Percentiles rank a stretch among this genome's conserved stretches.
These are phyloP conservation scores for Syzygium syzygioides DNA, from an alignment of 441 rosid species.

Conservation along the genomic window DNA sequence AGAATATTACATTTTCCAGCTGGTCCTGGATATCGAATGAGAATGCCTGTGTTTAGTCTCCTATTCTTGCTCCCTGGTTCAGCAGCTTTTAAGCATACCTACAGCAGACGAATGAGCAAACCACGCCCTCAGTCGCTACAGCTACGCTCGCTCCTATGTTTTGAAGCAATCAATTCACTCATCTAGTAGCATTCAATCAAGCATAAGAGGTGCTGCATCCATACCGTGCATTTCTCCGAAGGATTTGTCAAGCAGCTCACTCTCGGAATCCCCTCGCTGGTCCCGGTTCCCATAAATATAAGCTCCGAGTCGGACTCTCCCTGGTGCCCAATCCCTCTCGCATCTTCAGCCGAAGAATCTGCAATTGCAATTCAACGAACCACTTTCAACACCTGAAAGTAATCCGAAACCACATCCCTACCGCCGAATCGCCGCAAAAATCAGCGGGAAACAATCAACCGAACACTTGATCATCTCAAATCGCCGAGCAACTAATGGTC, in stretches of 20 bases:
- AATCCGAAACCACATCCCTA: neutral
- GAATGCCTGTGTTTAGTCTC: conserved; percentile 78
- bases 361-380: neutral
- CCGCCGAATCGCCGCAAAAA: neutral
- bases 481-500: neutral
- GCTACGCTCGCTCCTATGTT: neutral
- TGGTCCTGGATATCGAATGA: conserved; percentile 50
- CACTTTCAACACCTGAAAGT: neutral
- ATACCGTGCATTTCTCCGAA: neutral
- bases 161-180: neutral
- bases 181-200: neutral
- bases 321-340: neutral
- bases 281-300: conserved; percentile 45
- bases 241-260: neutral
- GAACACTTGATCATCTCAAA: conserved; percentile 1
- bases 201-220: neutral
- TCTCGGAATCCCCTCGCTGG: neutral
- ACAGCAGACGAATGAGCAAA: neutral
- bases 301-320: conserved; percentile 43
- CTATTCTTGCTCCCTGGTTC: conserved; percentile 70
- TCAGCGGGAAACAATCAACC: conserved; percentile 29
- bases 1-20: conserved; percentile 52
- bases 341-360: neutral
- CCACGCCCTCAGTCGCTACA: neutral
- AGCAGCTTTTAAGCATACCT: conserved; percentile 58